Base-by-base conservation (phyloP, 805 yeast genomes). In the Starmerella vitae region DNA sequence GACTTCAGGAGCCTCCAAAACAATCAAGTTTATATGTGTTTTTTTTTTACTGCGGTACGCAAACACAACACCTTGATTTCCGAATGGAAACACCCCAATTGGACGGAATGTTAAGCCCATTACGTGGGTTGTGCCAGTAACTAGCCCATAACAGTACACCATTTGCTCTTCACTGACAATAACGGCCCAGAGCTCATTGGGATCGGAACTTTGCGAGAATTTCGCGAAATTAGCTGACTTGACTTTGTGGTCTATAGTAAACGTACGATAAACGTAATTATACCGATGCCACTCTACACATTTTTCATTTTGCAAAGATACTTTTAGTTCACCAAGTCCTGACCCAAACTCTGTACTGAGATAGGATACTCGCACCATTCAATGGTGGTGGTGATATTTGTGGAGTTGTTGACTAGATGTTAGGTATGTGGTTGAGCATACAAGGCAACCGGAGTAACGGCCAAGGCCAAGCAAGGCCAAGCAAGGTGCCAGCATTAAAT, bases 1-100 rank as follows among this genome's bases (percentile, higher is more conserved):
- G 18, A 31, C 37, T 32, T 46, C 41, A 8, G 49, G 49, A 15
- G 40, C 41, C 18, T 32, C 35, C 20, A 46, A 28, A 13, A 46
- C 14, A n/a, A 13, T 14, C 14, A 44, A 12, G 7, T 20, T 13
- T 8, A 41, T 28, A 5, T 18, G 20, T 3, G 25, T n/a, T 5
- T 27, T 21, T 20, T 14, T 18, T 8, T 30, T 30, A 13, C 18
- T 15, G 8, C 1, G 15, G 18, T 24, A 20, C 5, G 48, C 38
- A 32, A 46, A 25, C 7, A 36, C 39, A 5, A 46, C 29, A 14
- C 49, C 49, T 13, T 31, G 30, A 4, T 15, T n/a, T 2, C 35
- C 40, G 15, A 45, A 44, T 12, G 37, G 14, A 10, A 38, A 15
- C 15, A 38, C 30, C 8, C 29, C 12, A 3, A n/a, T 17, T 2